Base-by-base conservation (phyloP, 108 stramenopile genomes). In the Cyclotella cryptica region DNA sequence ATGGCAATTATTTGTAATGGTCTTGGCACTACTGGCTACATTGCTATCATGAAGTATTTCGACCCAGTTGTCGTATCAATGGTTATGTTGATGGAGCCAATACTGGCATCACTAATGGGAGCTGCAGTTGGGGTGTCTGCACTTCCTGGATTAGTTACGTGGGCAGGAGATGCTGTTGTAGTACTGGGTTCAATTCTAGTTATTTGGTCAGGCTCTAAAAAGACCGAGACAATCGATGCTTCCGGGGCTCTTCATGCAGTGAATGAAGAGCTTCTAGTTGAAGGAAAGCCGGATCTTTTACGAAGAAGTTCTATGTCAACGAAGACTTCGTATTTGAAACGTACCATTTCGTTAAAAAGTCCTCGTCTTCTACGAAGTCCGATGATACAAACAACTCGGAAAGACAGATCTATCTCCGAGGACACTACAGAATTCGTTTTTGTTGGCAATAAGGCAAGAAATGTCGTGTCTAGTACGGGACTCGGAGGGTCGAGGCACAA, bases 31-130 rank as follows among this genome's bases (percentile, higher is more conserved):
- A 86, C 86, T 76, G 89, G 89, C 0, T 92, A 78, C 51, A 83
- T 90, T 49, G 81, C 86, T 10, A 78, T 88, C 24, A 86, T 92
- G 88, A 78, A 87, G 27, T 86, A 87, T 57, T 92, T 92, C 53
- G 89, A 89, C 49, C 69, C 77, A 13, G 61, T 92, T 19, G 81
- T 89, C 22, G 85, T 92, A 22, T 49, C 85, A 26, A 87, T 75
- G 49, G 83, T 84, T 0, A 87, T 84, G 83, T 66, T 87, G 15
- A 43, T 84, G 70, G 82, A 86, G 24, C 85, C 85, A 0, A 69
- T 80, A 10, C 17, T 80, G 3, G 85, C 69, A 19, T 39, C 75
- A 9, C 51, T 86, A 8, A 45, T 84, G 17, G 85, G 79, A 21
- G 43, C 54, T 10, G 66, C 67, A 30, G 69, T 65, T 54, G 82